A percentile compares a stretch with the other conserved stretches of the same genome.
These are phyloP conservation scores for Pilaira anomala DNA, from an alignment of 192 early-diverging fungal genomes.

Conservation along the genomic window DNA sequence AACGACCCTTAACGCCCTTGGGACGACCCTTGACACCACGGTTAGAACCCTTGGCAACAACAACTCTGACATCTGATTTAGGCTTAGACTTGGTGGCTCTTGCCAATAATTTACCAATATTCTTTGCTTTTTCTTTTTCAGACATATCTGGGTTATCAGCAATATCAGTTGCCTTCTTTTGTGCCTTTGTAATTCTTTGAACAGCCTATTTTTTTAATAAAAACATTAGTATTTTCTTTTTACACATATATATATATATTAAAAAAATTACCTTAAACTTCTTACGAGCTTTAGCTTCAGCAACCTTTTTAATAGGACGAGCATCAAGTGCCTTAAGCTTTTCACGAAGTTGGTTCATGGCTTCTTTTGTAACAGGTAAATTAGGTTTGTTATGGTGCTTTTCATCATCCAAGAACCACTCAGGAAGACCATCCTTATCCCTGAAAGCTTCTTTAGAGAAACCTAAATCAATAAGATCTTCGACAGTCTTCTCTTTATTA, in stretches of 20 bases:
- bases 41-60: conserved; percentile 85
- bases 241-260: too few relatives aligned
- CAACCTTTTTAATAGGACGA: conserved; percentile 98
- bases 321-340: conserved; percentile 88
- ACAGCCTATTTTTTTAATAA: conserved; percentile 36
- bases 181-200: conserved; percentile 73
- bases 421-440: conserved; percentile 81
- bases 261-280: conserved; percentile 60
- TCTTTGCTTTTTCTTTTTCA: conserved; percentile 82
- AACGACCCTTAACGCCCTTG: conserved; percentile 93
- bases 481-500: conserved; percentile 70
- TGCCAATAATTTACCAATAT: conserved; percentile 74
- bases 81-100: conserved; percentile 80
- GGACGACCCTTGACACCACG: conserved; percentile 87
- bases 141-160: conserved; percentile 86
- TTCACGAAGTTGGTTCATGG: conserved; percentile 78
- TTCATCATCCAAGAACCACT: conserved; percentile 95
- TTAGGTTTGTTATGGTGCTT: conserved; percentile 81
- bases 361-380: conserved; percentile 96
- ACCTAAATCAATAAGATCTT: conserved; percentile 85
- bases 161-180: conserved; percentile 85
- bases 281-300: conserved; percentile 97
- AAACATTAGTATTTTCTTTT: too few relatives aligned
- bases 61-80: conserved; percentile 77
- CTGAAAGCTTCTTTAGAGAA: conserved; percentile 89